Conservation (phyloP, 1,139 yeast species). For the Yamadazyma triangularis region DNA sequence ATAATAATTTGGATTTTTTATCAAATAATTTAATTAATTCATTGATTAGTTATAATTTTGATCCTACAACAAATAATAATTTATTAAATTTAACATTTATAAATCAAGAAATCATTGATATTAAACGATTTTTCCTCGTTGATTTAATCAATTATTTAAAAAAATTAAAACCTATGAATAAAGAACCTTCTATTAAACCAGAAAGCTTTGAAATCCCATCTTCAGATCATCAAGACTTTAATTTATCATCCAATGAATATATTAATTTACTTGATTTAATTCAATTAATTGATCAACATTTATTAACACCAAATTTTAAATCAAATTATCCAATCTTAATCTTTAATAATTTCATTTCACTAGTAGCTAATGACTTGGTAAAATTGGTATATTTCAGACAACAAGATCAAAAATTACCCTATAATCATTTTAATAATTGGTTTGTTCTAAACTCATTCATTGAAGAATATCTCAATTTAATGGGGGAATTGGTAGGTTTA, state of each 20-base stretch:
- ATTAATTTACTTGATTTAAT: constrained; percentile 25
- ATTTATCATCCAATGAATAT: constrained; percentile 19
- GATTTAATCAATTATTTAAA: constrained; percentile 29
- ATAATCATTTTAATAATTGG: constrained; percentile 38
- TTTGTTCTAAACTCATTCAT: constrained; percentile 40
- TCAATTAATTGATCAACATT: constrained; percentile 27
- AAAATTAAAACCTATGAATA: constrained; percentile 8
- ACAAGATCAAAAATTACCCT: constrained; percentile 6
- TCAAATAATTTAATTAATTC: constrained; percentile 35
- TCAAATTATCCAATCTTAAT: constrained; percentile 34
- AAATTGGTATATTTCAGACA: constrained; percentile 35
- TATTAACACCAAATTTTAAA: constrained; percentile 26
- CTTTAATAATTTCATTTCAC: constrained; percentile 30
- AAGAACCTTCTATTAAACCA: too few relatives aligned
- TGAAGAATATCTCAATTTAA: constrained; percentile 35
- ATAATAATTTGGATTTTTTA: constrained; percentile 25
- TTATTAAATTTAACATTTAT: constrained; percentile 28
- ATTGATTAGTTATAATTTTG: constrained; percentile 34
- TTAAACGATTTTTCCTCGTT: constrained; percentile 31
- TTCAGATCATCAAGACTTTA: constrained; percentile 6
- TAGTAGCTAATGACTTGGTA: constrained; percentile 34
- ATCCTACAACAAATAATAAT: constrained; percentile 24
- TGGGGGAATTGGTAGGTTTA: constrained; percentile 40
- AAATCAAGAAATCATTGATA: constrained; percentile 27
- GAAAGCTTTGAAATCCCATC: constrained; percentile 1